Evolutionary conservation across 106 monocot genomes (phyloP), one percentile per base, ranked within the genome.

Genomic region (Chionographis japonica): DNA sequence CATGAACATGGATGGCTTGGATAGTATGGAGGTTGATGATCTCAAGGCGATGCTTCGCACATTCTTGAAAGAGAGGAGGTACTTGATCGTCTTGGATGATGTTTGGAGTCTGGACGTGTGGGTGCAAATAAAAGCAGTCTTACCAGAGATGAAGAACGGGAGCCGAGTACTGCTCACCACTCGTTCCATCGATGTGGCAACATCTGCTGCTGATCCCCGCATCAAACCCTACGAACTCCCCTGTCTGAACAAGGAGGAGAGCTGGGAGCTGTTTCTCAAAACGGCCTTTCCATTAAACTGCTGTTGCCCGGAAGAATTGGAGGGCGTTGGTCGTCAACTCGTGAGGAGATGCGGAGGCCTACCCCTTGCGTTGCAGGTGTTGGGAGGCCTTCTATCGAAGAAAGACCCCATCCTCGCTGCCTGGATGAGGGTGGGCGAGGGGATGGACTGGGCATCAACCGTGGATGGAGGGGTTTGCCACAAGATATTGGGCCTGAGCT

Each of bases 41-140:
- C n/a, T 64, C 1, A 16, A 27, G 42, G 8, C 8, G 19, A 58
- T 42, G 17, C 40, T 80, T 6, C 37, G 9, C n/a, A 12, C 52
- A 4, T 50, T 15, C 36, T 46, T 80, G 20, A 16, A 65, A n/a
- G 17, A 12, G 8, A 42, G 12, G 20, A 80, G 57, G 19, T 79
- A 68, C 43, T 38, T 79, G 36, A 68, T 79, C 4, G 67, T 79
- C 0, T 9, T 79, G 15, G 80, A 74, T 46, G 74, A 80, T 51
- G 43, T 80, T 1, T 70, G 80, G 69, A 51, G 12, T 6, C 42
- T 3, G 11, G 62, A 61, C 6, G 19, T 70, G 12, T 70, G 63
- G 80, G 58, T 40, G 7, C 36, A 39, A 12, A n/a, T 80, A 40
- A 52, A 56, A 51, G 6, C 12, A 9, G 37, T 19, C 27, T 54